Evolutionary conservation across 495 filamentous ascomycete genomes (phyloP).

Genomic region (Hypoxylon fuscum): DNA sequence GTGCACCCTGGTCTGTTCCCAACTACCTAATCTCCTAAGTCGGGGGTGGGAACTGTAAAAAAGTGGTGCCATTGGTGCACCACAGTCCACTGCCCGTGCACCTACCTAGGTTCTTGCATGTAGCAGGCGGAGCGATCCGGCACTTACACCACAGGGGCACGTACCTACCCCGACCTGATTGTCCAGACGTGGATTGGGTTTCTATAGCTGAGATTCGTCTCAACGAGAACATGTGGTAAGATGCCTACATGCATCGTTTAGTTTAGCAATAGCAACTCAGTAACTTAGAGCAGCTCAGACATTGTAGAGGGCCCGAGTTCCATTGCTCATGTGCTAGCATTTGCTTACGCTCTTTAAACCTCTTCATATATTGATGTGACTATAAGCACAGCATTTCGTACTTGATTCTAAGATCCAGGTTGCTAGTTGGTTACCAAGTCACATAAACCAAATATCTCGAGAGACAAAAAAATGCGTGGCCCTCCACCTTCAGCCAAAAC

Average conservation of each 20-base stretch:
- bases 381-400: too few species aligned
- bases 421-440: too few species aligned
- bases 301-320: too few species aligned
- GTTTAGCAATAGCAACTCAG: too few species aligned
- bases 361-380: too few species aligned
- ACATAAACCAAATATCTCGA: background rate
- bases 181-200: background rate
- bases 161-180: too few species aligned
- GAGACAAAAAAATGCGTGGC: conserved; percentile 24
- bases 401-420: too few species aligned
- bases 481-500: conserved; percentile 10
- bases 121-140: conserved; percentile 26
- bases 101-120: conserved; percentile 5
- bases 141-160: background rate
- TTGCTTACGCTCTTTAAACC: too few species aligned
- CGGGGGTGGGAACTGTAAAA: conserved; percentile 23
- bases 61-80: conserved; percentile 22
- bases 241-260: too few species aligned
- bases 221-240: too few species aligned
- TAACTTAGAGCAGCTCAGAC: too few species aligned
- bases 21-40: conserved; percentile 24
- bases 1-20: background rate
- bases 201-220: background rate
- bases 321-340: too few species aligned
- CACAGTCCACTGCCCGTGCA: background rate